Evolutionary conservation across 2,329 filamentous ascomycete genomes (phyloP), one percentile per base, ranked within the genome.

Genomic region (Mollisia scopiformis): DNA sequence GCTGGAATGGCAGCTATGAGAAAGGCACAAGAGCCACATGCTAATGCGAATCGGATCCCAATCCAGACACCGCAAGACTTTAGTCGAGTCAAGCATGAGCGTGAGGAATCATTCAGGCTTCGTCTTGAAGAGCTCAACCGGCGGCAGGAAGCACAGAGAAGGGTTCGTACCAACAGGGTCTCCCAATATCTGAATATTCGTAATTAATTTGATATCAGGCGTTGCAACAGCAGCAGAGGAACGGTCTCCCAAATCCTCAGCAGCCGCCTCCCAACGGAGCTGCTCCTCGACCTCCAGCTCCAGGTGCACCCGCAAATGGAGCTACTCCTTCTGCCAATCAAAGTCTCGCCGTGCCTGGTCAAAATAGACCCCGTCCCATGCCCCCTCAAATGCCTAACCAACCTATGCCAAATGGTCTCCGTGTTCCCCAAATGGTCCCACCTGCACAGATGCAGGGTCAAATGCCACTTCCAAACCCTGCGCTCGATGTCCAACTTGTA

Each of bases 21-120:
- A 57, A 97, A 97, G 75, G 84, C 87, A 14, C 90, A 90, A 62
- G 92, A 96, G 62, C 73, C 77, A 21, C 75, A 78, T 19, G 78
- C 81, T 51, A 80, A 78, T 35, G 39, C 53, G 8, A 62, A 66
- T 37, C 75, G 65, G 72, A 28, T 64, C 11, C 83, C 83, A 14
- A 84, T 84, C 66, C 81, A 80, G 16, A 96, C 93, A 0, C 95
- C 95, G 0, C 86, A 91, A 69, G 92, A 98, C 67, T 97, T 97
- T 74, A 97, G 93, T 72, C 84, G 91, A 55, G 83, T 97, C 72
- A 93, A 95, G 68, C 89, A 90, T 77, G 94, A 98, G 72, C 87
- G 92, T 47, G 94, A 98, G 69, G 82, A 93, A 71, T 82, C 83
- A 65, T 71, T 88, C 59, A 82, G 82, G 21, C 85, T 88, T 72